phyloP scores from a whole-genome alignment of 306 rosid genomes.

The Trifolium fragiferum region DNA sequence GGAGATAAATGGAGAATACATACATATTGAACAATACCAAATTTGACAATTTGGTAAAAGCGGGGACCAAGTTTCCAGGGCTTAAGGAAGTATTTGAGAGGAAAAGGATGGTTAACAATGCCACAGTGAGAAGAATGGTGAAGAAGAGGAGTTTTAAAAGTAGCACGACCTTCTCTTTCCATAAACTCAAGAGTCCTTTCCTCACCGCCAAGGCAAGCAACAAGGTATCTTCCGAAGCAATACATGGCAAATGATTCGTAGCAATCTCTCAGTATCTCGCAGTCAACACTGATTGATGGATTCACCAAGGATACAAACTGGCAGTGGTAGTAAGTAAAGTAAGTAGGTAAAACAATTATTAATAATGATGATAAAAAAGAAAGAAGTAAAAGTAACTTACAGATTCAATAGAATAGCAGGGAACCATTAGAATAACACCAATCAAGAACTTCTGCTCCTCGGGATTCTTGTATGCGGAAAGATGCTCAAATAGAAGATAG shows the following conservation, averaged over 20 bases:
- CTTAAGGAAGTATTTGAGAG: conserved; percentile 74
- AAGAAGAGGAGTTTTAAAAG: conserved; percentile 71
- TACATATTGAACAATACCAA: conserved; percentile 99
- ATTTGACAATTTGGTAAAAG: conserved; percentile 90
- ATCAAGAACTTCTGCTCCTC: conserved; percentile 97
- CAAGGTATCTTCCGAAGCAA: conserved; percentile 98
- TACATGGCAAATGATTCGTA: conserved; percentile 99
- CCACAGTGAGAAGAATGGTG: conserved; percentile 62
- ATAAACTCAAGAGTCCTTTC: conserved; percentile 87
- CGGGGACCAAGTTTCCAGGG: conserved; percentile 90
- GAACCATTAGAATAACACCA: conserved; percentile 96
- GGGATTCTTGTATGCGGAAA: conserved; percentile 95
- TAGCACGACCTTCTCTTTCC: conserved; percentile 84
- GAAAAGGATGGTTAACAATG: conserved; percentile 84
- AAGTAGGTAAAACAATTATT: not conserved
- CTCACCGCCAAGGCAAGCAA: conserved; percentile 97
- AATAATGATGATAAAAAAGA: too few species aligned
- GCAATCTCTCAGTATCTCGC: conserved; percentile 90
- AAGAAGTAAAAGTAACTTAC: conserved; percentile 48
- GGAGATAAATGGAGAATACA: conserved; percentile 61
- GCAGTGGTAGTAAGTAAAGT: not conserved
- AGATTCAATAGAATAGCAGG: conserved; percentile 94
- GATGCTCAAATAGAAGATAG: conserved; percentile 88
- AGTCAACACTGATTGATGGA: conserved; percentile 83
- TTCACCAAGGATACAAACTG: conserved; percentile 81